These are phyloP conservation scores for Spathaspora hagerdaliae DNA, from an alignment of 805 yeast genomes.

Conservation along the genomic window DNA sequence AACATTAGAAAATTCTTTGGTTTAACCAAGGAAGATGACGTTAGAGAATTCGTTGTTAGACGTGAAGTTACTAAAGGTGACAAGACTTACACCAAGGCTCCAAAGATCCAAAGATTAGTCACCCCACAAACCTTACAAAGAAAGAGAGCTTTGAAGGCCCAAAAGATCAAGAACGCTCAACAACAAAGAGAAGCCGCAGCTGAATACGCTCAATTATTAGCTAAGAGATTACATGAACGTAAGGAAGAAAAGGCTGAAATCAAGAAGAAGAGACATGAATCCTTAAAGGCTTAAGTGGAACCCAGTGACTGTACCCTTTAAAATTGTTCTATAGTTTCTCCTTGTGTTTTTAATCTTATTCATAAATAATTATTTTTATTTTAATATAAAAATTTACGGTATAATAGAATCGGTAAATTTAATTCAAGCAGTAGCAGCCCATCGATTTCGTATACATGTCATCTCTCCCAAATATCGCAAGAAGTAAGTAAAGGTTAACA, in stretches of 20 bases:
- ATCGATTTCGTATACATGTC: too few species aligned
- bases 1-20: constrained; percentile 99
- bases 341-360: constrained; percentile 6
- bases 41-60: constrained; percentile 88
- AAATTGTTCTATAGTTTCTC: constrained; percentile 6
- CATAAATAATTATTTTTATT: constrained; percentile 1
- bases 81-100: constrained; percentile 98
- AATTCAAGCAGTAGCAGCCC: not conserved
- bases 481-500: too few species aligned
- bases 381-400: constrained; percentile 4
- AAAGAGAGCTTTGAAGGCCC: constrained; percentile 94
- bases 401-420: not conserved
- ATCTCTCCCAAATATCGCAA: too few species aligned
- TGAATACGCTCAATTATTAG: constrained; percentile 98
- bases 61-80: constrained; percentile 98
- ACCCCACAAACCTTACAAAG: constrained; percentile 99
- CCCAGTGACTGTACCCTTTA: constrained; percentile 2
- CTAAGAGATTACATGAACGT: constrained; percentile 97
- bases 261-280: constrained; percentile 99
- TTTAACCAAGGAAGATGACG: constrained; percentile 90
- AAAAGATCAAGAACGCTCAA: constrained; percentile 95
- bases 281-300: constrained; percentile 75
- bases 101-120: constrained; percentile 98
- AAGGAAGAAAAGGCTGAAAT: constrained; percentile 98
- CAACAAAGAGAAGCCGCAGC: constrained; percentile 99